Evolutionary conservation across 2,329 filamentous ascomycete species (phyloP), one percentile per base, ranked within the genome.

Genomic region (Emergomyces pasteurianus): DNA sequence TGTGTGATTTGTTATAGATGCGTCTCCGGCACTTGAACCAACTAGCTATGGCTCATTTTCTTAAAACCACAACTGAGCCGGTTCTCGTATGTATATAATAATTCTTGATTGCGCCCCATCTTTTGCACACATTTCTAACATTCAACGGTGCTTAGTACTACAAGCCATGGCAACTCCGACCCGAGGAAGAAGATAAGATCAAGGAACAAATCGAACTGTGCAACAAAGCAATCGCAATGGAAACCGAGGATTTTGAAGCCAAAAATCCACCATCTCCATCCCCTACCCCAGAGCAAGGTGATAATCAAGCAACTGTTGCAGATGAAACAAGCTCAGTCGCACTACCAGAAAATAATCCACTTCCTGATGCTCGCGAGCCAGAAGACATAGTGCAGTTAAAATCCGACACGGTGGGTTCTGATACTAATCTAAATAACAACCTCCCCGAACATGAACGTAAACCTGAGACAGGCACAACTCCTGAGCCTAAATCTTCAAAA

Each of bases 111-210:
- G 46, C 16, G 16, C 38, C 26, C 49, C 36, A 6, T 46, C 9
- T 4, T 31, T 26, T 53, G 1, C 23, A 53, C 59, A 58, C 58
- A 52, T 64, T 60, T 52, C 18, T 71, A 66, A 73, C 67, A 65
- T 46, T 46, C 43, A 14, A 60, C 9, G n/a, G 7, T 38, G 9
- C 49, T 14, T 65, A 96, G 90, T 92, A 88, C 73, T 96, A 94
- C 73, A 86, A 87, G 53, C 92, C 92, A 0, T 95, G 88, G 87
- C 85, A 90, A 67, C 79, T 89, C 60, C 84, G 83, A 38, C 72
- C 78, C 5, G 80, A 83, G 52, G 87, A 96, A 71, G 84, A 92
- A 72, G 81, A 84, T 5, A 79, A 74, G 12, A 89, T 96, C 70
- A 81, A 86, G 53, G 77, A 81, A 4, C 92, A 96, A 72, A 79